Evolutionary conservation across 2,329 filamentous ascomycete genomes (phyloP), one percentile per base, ranked within the genome.

Genomic region (Verticillium tricorpus): DNA sequence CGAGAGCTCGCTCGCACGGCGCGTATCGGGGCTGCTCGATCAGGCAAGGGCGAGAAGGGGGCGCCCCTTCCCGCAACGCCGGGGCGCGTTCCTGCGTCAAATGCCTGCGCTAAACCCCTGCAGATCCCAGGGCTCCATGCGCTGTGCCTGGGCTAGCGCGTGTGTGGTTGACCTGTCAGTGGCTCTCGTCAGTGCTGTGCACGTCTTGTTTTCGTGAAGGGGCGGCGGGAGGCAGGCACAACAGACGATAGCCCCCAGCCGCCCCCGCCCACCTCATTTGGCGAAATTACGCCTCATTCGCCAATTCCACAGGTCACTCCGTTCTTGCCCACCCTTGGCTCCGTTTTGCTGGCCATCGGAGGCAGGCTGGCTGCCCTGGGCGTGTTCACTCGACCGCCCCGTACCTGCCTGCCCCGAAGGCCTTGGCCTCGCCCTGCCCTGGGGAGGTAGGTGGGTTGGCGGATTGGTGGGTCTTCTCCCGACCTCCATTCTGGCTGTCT

Each of bases 211-310:
- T 52, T 52, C 28, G 45, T 52, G 62, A 55, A 39, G 19, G 50
- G 39, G 62, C 25, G 58, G 34, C 35, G 35, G 25, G 15, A 28
- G 37, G 22, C 39, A 28, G 58, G 39, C 45, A 37, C 45, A 37
- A 45, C 54, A 25, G 45, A 25, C 45, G 45, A 52, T 22, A 22
- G 45, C n/a, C 45, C 45, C 45, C 45, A 52, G 45, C 45, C 52
- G 34, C 45, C 39, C 25, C 39, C 45, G 40, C 58, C 58, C 50
- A 56, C 54, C 37, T 65, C 64, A 66, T 66, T 66, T 65, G 55
- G 52, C 61, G 64, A 66, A 66, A 66, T 66, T 66, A 63, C 57
- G 59, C 64, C 62, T 66, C 61, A 66, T 63, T 66, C 63, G 64
- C 61, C 50, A 56, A 61, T 57, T 37, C 64, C 64, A 65, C 64